These are phyloP conservation scores for Metschnikowia kofuensis DNA, from an alignment of 805 yeast species.

Conservation along the genomic window DNA sequence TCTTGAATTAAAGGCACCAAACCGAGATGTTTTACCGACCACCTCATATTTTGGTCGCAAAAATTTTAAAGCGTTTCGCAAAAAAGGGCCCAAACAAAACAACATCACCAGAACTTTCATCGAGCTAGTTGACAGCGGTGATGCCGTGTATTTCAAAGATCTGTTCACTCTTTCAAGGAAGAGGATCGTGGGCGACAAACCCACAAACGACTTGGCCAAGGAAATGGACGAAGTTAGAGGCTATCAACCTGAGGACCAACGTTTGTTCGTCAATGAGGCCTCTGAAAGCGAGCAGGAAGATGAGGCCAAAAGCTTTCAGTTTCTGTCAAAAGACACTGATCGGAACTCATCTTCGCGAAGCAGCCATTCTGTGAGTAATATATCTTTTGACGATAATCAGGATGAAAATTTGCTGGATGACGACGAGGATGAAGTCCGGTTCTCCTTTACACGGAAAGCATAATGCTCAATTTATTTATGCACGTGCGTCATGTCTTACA, in stretches of 20 bases:
- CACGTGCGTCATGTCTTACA: too few species aligned
- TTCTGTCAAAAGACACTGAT: constrained; percentile 3
- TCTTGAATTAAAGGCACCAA: constrained; percentile 1
- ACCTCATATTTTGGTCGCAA: constrained; percentile 9
- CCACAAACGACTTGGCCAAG: constrained; percentile 8
- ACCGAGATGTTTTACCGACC: neutral
- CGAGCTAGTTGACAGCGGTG: constrained; percentile 12
- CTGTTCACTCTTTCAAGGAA: neutral
- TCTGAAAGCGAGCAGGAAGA: constrained; percentile 4
- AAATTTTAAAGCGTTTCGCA: constrained; percentile 17
- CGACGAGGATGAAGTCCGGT: constrained; percentile 12
- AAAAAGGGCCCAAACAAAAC: constrained; percentile 6
- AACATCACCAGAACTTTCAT: constrained; percentile 15
- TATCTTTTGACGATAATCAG: neutral
- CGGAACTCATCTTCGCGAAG: neutral
- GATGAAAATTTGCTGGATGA: constrained; percentile 7
- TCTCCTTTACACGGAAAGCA: constrained; percentile 12
- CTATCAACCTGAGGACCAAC: constrained; percentile 15
- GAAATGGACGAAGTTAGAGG: constrained; percentile 18
- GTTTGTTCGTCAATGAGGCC: constrained; percentile 15
- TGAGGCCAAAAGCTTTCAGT: constrained; percentile 6
- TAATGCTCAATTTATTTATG: neutral
- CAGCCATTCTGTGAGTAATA: neutral
- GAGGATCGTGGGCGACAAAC: neutral
- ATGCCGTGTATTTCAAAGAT: constrained; percentile 7